Conservation (phyloP, 169 alveolate genomes). For the Cryptosporidium xiaoi region DNA sequence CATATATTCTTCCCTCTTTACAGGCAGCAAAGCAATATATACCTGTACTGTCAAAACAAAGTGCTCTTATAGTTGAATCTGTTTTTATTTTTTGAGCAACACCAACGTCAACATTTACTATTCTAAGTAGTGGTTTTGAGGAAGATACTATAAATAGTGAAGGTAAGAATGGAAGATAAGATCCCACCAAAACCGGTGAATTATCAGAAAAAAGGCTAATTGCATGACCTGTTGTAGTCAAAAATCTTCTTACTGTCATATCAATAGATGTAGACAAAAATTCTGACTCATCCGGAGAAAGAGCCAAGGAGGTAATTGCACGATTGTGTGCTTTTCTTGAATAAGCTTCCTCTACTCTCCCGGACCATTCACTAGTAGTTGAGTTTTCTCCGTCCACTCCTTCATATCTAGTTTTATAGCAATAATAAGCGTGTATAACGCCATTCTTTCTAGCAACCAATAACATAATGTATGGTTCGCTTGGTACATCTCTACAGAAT, state of each 20-base stretch:
- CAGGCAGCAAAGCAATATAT: constrained; percentile 86
- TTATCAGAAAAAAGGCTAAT: constrained; percentile 86
- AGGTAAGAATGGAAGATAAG: constrained; percentile 84
- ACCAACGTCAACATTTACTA: constrained; percentile 85
- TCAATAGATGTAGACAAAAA: constrained; percentile 86
- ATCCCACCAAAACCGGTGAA: constrained; percentile 84
- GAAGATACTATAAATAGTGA: constrained; percentile 83
- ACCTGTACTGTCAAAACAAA: constrained; percentile 85
- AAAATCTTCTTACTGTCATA: constrained; percentile 88
- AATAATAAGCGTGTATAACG: constrained; percentile 79
- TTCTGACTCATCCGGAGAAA: constrained; percentile 84
- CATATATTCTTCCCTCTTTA: constrained; percentile 83
- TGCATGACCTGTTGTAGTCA: constrained; percentile 85
- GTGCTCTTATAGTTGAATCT: constrained; percentile 84
- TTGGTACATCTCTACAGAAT: constrained; percentile 82
- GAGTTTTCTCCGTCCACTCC: constrained; percentile 27
- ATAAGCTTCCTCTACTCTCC: constrained; percentile 78
- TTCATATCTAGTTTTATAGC: constrained; percentile 79
- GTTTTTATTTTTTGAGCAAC: constrained; percentile 85
- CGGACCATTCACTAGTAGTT: constrained; percentile 77
- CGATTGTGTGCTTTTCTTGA: constrained; percentile 78
- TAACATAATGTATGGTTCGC: constrained; percentile 81
- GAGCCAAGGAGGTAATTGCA: constrained; percentile 85
- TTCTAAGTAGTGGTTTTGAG: constrained; percentile 84
- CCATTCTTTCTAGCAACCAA: constrained; percentile 89